These are phyloP conservation scores for Lachnellula arida DNA, from an alignment of 2,329 filamentous ascomycete genomes.

Conservation along the genomic window DNA sequence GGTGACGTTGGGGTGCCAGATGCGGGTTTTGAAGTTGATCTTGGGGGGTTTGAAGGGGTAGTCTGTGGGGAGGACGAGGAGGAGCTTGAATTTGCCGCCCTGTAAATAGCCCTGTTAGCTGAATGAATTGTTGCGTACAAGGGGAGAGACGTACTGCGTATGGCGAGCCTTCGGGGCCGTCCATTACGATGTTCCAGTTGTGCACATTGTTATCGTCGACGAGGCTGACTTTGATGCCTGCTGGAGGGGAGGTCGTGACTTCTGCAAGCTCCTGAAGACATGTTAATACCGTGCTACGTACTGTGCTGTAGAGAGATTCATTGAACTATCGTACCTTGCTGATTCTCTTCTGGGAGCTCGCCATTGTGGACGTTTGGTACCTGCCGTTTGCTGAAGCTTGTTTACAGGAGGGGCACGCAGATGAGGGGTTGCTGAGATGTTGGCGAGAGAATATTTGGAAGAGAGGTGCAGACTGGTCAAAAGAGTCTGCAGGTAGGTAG, in stretches of 20 bases:
- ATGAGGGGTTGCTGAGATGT: neutral
- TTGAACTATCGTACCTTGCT: conserved; percentile 17
- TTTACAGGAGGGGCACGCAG: conserved; percentile 1
- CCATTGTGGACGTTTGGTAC: conserved; percentile 18
- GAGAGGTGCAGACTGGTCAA: neutral
- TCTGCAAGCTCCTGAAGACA: conserved; percentile 54
- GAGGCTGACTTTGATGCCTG: conserved; percentile 52
- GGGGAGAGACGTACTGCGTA: conserved; percentile 51
- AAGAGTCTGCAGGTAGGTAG: neutral
- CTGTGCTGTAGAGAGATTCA: neutral
- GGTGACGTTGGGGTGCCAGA: conserved; percentile 72
- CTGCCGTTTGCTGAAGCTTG: neutral
- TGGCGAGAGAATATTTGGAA: neutral
- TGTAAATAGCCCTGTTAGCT: conserved; percentile 9
- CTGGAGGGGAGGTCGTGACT: conserved; percentile 48
- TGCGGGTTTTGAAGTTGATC: conserved; percentile 65
- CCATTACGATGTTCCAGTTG: conserved; percentile 63
- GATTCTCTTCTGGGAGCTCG: conserved; percentile 27
- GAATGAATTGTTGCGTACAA: neutral
- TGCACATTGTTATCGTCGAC: conserved; percentile 61
- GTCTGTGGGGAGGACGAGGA: conserved; percentile 61
- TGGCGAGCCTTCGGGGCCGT: conserved; percentile 59
- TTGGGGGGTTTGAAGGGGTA: conserved; percentile 72
- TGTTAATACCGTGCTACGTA: conserved; percentile 1
- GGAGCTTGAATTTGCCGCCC: conserved; percentile 63